A percentile compares a stretch with the other conserved stretches of the same genome.
Evolutionary conservation across 352 stramenopile species (phyloP).

Genomic region (Aphanomyces invadans): DNA sequence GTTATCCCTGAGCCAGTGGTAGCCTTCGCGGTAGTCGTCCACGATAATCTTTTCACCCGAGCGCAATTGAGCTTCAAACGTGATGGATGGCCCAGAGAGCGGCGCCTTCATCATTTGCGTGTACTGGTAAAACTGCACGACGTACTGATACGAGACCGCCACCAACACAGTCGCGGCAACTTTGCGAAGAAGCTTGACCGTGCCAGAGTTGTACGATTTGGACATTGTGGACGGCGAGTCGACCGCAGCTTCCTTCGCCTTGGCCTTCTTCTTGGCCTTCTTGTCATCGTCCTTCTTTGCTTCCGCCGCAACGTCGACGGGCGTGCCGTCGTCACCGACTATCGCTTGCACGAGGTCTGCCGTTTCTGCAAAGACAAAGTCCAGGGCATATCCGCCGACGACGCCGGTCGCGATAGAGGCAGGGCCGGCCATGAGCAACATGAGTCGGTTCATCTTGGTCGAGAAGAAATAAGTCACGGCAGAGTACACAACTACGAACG

Average conservation of each 20-base stretch:
- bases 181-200: slow-evolving; percentile 19
- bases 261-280: not conserved
- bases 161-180: slow-evolving; percentile 17
- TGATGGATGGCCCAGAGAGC: slow-evolving; percentile 60
- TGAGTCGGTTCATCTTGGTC: slow-evolving; percentile 14
- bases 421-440: slow-evolving; percentile 2
- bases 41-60: slow-evolving; percentile 15
- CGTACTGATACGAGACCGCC: not conserved
- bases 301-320: not conserved
- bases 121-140: slow-evolving; percentile 38
- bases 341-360: not conserved
- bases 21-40: slow-evolving; percentile 15
- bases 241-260: slow-evolving; percentile 8
- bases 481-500: slow-evolving; percentile 15
- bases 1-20: slow-evolving; percentile 29
- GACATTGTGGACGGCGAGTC: too few relatives aligned
- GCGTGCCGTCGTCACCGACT: not conserved
- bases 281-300: not conserved
- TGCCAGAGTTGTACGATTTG: not conserved
- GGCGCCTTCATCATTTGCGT: slow-evolving; percentile 35
- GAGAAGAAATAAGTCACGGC: slow-evolving; percentile 15
- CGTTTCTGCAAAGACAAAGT: slow-evolving; percentile 4
- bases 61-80: slow-evolving; percentile 50
- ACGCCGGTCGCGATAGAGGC: not conserved
- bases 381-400: not conserved